These are phyloP conservation scores for Cladosporium cucumerinum DNA, from an alignment of 2,329 filamentous ascomycete genomes.

Conservation along the genomic window DNA sequence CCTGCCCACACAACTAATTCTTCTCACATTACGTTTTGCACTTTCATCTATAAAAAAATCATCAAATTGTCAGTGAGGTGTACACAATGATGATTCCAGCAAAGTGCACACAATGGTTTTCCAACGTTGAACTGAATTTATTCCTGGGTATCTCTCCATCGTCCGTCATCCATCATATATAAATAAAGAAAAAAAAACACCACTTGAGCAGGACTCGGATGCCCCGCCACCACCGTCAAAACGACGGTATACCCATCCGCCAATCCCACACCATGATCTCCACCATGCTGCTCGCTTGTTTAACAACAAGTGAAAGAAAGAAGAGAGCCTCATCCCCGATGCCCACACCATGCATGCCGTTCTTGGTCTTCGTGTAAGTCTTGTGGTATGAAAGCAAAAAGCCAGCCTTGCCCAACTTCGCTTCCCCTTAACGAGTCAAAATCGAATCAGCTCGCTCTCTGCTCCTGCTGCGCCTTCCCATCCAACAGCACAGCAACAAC, in stretches of 20 bases:
- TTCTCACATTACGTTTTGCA: neutral
- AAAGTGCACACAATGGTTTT: neutral
- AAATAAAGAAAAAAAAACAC: neutral
- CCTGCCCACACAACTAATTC: neutral
- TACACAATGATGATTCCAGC: too few relatives aligned
- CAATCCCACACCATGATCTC: neutral
- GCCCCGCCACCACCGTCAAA: neutral
- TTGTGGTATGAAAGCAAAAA: neutral
- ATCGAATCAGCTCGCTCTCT: neutral
- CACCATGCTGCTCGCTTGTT: neutral
- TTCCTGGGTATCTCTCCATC: conserved; percentile 17
- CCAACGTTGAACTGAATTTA: conserved; percentile 11
- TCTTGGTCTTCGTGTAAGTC: neutral
- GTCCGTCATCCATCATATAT: neutral
- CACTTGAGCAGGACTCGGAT: neutral
- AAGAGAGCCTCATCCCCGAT: neutral
- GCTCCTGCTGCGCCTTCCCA: neutral
- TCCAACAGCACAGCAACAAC: neutral
- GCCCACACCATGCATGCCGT: neutral
- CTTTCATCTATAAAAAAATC: neutral
- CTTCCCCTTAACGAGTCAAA: neutral
- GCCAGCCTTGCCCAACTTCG: neutral
- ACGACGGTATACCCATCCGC: neutral
- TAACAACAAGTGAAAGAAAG: neutral
- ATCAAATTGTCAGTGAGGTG: too few relatives aligned